Conservation (phyloP, 768 basidiomycete genomes). For the Calocybe indica region DNA sequence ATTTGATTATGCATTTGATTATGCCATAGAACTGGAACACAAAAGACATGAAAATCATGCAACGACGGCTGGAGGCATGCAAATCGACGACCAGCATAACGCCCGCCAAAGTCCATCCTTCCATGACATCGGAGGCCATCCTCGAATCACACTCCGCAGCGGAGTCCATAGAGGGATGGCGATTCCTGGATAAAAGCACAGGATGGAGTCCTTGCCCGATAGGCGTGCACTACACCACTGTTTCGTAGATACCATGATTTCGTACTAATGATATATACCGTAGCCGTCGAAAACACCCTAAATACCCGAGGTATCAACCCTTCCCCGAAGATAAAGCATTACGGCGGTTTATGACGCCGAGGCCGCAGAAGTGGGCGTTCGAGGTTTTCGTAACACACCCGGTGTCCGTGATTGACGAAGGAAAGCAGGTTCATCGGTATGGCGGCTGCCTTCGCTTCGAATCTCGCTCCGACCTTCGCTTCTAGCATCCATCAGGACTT, state of each 20-base stretch:
- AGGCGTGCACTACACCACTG: slow-evolving; percentile 36
- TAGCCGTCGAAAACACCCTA: too few relatives aligned
- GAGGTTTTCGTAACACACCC: slow-evolving; percentile 12
- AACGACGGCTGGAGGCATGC: slow-evolving; percentile 39
- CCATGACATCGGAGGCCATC: not conserved
- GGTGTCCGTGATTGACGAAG: slow-evolving; percentile 7
- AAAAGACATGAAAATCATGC: slow-evolving; percentile 49
- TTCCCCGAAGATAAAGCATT: too few relatives aligned
- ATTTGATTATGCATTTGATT: not conserved
- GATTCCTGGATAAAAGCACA: slow-evolving; percentile 30
- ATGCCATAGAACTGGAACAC: slow-evolving; percentile 43
- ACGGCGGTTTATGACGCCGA: too few relatives aligned
- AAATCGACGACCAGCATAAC: slow-evolving; percentile 5
- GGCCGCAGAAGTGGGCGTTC: too few relatives aligned
- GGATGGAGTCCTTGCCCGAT: slow-evolving; percentile 67
- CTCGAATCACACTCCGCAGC: slow-evolving; percentile 1
- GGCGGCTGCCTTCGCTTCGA: slow-evolving; percentile 11
- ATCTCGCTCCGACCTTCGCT: slow-evolving; percentile 9
- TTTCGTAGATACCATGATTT: too few relatives aligned
- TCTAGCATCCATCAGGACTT: slow-evolving; percentile 9
- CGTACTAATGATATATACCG: too few relatives aligned
- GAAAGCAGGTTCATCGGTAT: slow-evolving; percentile 10
- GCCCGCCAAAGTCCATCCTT: slow-evolving; percentile 9
- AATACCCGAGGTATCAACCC: too few relatives aligned
- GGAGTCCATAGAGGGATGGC: slow-evolving; percentile 46